Conservation (phyloP, 1,284 basidiomycete species). For the Pseudozyma sp. region DNA sequence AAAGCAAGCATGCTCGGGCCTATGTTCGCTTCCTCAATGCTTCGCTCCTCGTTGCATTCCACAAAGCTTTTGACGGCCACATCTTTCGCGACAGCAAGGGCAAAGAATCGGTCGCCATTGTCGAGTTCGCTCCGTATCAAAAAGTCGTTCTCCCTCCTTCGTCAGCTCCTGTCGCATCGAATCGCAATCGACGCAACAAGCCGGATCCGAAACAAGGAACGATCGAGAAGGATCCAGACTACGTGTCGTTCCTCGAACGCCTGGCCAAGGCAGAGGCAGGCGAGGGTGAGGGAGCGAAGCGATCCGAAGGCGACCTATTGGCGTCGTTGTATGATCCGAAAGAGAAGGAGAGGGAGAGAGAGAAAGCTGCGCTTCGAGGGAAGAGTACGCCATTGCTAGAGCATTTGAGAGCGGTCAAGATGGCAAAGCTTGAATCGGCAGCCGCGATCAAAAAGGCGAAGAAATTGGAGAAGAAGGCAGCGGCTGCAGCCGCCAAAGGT, state of each 20-base stretch:
- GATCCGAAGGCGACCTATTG: conserved; percentile 53
- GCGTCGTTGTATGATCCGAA: conserved; percentile 25
- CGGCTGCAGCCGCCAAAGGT: not conserved
- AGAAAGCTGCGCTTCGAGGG: conserved; percentile 15
- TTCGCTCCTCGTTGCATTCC: conserved; percentile 80
- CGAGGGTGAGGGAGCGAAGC: conserved; percentile 23
- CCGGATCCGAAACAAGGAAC: conserved; percentile 78
- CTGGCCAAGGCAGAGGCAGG: conserved; percentile 21
- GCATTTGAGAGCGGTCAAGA: conserved; percentile 50
- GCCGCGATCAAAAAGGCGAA: conserved; percentile 37
- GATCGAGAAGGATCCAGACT: conserved; percentile 75
- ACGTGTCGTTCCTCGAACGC: conserved; percentile 36
- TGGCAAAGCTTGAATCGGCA: conserved; percentile 34
- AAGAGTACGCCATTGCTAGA: conserved; percentile 58
- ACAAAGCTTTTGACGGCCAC: conserved; percentile 89
- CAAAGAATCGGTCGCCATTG: conserved; percentile 84
- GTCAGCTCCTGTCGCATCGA: not conserved
- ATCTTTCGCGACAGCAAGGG: conserved; percentile 90
- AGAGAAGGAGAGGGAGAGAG: conserved; percentile 25
- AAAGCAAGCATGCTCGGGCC: conserved; percentile 76
- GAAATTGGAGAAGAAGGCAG: conserved; percentile 22
- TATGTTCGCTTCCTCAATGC: conserved; percentile 88
- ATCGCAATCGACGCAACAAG: conserved; percentile 74
- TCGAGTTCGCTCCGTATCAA: conserved; percentile 93
- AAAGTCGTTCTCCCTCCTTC: conserved; percentile 73